Conservation (phyloP, 345 rosid genomes). For the Euphorbia tirucalli region DNA sequence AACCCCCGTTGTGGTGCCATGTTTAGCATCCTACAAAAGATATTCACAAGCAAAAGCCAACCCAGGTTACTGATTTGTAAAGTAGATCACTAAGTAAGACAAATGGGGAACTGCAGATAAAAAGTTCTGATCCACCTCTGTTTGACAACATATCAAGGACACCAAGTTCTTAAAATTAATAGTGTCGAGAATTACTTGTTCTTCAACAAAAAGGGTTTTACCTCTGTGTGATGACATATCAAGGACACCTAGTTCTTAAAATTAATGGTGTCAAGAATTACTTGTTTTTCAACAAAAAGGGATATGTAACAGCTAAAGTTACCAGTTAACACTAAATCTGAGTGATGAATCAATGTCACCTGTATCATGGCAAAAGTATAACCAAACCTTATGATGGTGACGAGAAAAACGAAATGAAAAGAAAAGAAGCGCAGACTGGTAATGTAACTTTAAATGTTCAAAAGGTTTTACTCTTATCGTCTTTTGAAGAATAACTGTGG, state of each 20-base stretch:
- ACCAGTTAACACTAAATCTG: background rate
- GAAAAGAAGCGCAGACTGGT: background rate
- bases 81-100: background rate
- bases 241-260: background rate
- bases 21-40: conserved; percentile 73
- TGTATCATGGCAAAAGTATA: background rate
- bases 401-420: background rate
- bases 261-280: background rate
- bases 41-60: background rate
- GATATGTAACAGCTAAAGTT: background rate
- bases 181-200: background rate
- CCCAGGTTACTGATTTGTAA: background rate
- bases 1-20: conserved; percentile 89
- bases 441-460: background rate
- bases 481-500: too few relatives aligned
- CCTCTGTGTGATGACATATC: background rate
- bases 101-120: background rate
- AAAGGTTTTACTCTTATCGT: background rate
- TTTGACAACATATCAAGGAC: background rate
- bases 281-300: too few relatives aligned
- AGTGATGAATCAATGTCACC: background rate
- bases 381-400: background rate
- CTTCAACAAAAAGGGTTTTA: background rate
- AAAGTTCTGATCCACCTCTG: background rate
- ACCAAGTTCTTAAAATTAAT: background rate